Base-by-base conservation (phyloP, 2,329 filamentous ascomycete genomes). In the Byssoonygena ceratinophila region DNA sequence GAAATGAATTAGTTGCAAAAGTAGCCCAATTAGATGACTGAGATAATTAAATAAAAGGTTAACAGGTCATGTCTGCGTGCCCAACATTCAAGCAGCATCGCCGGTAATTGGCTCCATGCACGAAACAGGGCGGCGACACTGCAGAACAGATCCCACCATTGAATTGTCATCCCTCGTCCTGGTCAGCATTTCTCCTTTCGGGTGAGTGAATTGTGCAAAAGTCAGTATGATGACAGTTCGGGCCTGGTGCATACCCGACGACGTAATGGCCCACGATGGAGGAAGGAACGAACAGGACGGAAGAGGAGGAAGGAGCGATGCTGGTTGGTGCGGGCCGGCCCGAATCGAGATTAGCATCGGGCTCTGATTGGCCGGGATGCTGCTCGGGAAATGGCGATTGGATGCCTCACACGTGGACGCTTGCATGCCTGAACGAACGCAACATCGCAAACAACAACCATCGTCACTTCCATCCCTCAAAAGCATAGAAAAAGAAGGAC, bases 391-490 rank as follows among this genome's bases (percentile, higher is more conserved):
- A 29, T 34, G 16, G 29, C 43, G 18, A 57, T 57, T 57, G 55
- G 55, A 54, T 57, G 55, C 55, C 55, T 53, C 55, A 39, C 46
- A 52, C 50, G 50, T 52, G 50, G 50, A 47, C 40, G 9, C 36
- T 31, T 32, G 44, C 50, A 52, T 27, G 32, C 50, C 47, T 50
- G 47, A 43, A 49, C 44, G n/a, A n/a, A n/a, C n/a, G n/a, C n/a
- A n/a, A n/a, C n/a, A n/a, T n/a, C n/a, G n/a, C n/a, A n/a, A n/a
- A n/a, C n/a, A n/a, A n/a, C n/a, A n/a, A n/a, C n/a, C n/a, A n/a
- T n/a, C n/a, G n/a, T n/a, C n/a, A n/a, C n/a, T n/a, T n/a, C n/a
- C n/a, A n/a, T n/a, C n/a, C n/a, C n/a, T n/a, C n/a, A 32, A n/a
- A 20, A 14, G 20, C 11, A 32, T 1, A 32, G 32, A 31, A 32